Percentiles rank a stretch among this genome's conserved stretches.
Evolutionary conservation across 768 basidiomycete genomes (phyloP).

Genomic region (Calocybe cyanea): DNA sequence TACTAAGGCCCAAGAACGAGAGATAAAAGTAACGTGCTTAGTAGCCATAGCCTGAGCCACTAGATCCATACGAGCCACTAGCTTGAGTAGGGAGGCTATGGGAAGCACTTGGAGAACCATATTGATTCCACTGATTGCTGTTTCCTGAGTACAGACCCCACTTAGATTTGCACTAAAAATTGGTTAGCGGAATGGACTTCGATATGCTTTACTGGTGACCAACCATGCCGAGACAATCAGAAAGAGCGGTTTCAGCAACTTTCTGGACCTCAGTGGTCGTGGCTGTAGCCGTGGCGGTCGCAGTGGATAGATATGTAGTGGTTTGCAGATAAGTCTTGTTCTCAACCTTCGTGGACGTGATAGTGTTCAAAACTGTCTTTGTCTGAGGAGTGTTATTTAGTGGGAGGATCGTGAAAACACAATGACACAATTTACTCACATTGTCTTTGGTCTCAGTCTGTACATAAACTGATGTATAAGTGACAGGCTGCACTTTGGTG

Average conservation of each 20-base stretch:
- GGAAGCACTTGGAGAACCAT: constrained; percentile 24
- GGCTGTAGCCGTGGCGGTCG: constrained; percentile 34
- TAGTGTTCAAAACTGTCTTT: constrained; percentile 52
- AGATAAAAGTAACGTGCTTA: constrained; percentile 18
- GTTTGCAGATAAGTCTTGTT: constrained; percentile 47
- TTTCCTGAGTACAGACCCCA: constrained; percentile 52
- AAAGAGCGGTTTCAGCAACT: constrained; percentile 47
- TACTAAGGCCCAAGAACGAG: constrained; percentile 16
- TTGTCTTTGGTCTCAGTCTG: constrained; percentile 56
- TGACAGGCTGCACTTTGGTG: constrained; percentile 56
- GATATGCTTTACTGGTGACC: constrained; percentile 13
- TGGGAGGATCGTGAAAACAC: too few species aligned
- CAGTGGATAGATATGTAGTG: constrained; percentile 47
- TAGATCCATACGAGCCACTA: constrained; percentile 16
- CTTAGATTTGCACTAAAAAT: constrained; percentile 50
- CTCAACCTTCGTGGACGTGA: constrained; percentile 49
- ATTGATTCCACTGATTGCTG: constrained; percentile 46
- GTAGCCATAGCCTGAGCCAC: constrained; percentile 21
- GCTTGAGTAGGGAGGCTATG: constrained; percentile 17
- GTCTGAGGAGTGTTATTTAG: constrained; percentile 34
- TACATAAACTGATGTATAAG: constrained; percentile 49
- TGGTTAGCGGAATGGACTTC: constrained; percentile 11
- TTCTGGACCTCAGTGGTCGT: constrained; percentile 44
- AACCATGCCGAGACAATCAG: constrained; percentile 50
- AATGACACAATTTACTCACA: constrained; percentile 22